These are phyloP conservation scores for Aspergillus flavus DNA, from an alignment of 2,329 filamentous ascomycete genomes.

Conservation along the genomic window DNA sequence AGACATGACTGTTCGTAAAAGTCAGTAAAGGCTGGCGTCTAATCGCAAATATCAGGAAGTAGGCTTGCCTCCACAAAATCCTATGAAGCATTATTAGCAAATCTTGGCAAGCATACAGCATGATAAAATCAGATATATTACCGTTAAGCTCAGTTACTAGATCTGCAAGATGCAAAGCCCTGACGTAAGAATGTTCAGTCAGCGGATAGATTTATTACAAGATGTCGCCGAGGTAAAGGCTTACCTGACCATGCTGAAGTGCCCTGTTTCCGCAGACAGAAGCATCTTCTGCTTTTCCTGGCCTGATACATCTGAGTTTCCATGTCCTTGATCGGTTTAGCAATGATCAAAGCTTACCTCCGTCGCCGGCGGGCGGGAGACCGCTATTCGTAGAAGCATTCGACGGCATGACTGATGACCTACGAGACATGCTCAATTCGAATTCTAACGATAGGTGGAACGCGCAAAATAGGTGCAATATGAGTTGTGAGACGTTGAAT, in stretches of 20 bases:
- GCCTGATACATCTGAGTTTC: conserved; percentile 31
- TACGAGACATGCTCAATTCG: conserved; percentile 42
- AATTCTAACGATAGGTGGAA: conserved; percentile 8
- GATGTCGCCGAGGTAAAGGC: conserved; percentile 19
- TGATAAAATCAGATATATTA: conserved; percentile 24
- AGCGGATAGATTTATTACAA: conserved; percentile 8
- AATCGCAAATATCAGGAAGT: not conserved
- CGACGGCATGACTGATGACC: conserved; percentile 39
- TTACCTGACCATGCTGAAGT: conserved; percentile 55
- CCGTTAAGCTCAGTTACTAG: conserved; percentile 54
- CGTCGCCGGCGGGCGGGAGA: conserved; percentile 33
- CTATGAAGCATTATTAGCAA: conserved; percentile 32
- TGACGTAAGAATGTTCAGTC: conserved; percentile 24
- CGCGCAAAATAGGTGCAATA: not conserved
- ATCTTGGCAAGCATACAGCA: not conserved
- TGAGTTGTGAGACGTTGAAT: not conserved
- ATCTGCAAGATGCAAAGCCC: conserved; percentile 54
- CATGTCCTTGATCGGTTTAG: conserved; percentile 6
- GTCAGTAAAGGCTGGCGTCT: conserved; percentile 20
- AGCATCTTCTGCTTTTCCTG: conserved; percentile 55
- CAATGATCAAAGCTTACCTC: conserved; percentile 32
- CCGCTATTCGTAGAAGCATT: conserved; percentile 32
- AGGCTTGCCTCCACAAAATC: conserved; percentile 52
- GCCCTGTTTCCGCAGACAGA: conserved; percentile 50
- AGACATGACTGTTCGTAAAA: conserved; percentile 69